These are phyloP conservation scores for Ceratocystis cacaofunesta DNA, from an alignment of 2,329 filamentous ascomycete genomes.

Conservation along the genomic window DNA sequence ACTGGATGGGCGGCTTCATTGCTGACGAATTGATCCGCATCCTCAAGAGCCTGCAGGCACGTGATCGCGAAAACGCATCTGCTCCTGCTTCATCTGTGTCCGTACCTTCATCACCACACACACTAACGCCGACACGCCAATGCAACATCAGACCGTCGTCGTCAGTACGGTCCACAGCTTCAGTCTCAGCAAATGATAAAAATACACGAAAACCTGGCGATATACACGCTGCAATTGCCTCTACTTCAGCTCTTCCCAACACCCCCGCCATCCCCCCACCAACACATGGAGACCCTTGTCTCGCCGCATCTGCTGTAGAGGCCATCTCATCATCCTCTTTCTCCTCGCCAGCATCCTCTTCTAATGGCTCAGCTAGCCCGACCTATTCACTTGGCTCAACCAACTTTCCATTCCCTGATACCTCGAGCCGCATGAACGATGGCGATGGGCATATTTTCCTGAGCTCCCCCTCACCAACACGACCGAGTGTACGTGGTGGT, in stretches of 20 bases:
- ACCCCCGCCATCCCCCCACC: not conserved
- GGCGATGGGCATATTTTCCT: not conserved
- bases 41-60: conserved; percentile 19
- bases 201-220: conserved; percentile 16
- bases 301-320: not conserved
- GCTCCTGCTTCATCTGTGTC: not conserved
- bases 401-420: not conserved
- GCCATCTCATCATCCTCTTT: not conserved
- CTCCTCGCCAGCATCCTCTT: not conserved
- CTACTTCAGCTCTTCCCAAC: not conserved
- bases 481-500: not conserved
- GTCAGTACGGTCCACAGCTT: conserved; percentile 4
- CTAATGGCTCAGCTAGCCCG: conserved; percentile 11
- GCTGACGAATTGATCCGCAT: conserved; percentile 38
- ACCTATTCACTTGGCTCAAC: conserved; percentile 12
- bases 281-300: not conserved
- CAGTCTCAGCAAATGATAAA: conserved; percentile 15
- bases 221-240: not conserved
- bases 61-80: conserved; percentile 16
- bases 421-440: not conserved
- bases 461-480: not conserved
- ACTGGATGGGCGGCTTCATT: conserved; percentile 44
- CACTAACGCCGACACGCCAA: not conserved
- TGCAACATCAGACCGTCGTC: not conserved
- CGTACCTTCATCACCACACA: not conserved